A percentile compares a stretch with the other conserved stretches of the same genome.
Evolutionary conservation across 2,329 filamentous ascomycete genomes (phyloP).

Genomic region (Ophiostoma quercus): DNA sequence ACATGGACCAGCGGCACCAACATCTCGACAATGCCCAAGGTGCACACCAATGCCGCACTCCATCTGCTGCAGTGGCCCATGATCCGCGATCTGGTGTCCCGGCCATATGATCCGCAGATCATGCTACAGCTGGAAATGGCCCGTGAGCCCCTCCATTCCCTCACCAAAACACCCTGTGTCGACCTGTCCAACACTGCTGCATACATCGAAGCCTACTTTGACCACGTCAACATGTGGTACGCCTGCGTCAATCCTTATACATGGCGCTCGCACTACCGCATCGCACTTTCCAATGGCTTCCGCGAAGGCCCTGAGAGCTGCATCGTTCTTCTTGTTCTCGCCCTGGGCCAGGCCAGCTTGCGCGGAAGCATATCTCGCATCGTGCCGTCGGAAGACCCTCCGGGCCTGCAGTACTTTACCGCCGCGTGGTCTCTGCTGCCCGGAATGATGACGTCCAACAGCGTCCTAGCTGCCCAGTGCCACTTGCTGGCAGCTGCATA

Average conservation of each 20-base stretch:
- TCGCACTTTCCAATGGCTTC: slow-evolving; percentile 69
- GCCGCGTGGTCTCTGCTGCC: slow-evolving; percentile 74
- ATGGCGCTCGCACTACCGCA: slow-evolving; percentile 70
- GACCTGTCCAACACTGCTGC: slow-evolving; percentile 68
- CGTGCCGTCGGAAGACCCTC: slow-evolving; percentile 62
- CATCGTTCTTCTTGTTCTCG: slow-evolving; percentile 71
- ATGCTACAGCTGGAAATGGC: slow-evolving; percentile 76
- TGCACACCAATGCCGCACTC: slow-evolving; percentile 73
- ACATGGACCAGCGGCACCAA: slow-evolving; percentile 63
- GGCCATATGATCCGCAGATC: slow-evolving; percentile 75
- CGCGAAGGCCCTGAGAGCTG: slow-evolving; percentile 76
- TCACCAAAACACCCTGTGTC: slow-evolving; percentile 60
- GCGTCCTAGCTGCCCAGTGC: slow-evolving; percentile 71
- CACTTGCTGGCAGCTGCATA: slow-evolving; percentile 77
- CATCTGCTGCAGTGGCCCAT: slow-evolving; percentile 76
- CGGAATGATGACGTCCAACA: slow-evolving; percentile 73
- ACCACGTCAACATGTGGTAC: slow-evolving; percentile 78
- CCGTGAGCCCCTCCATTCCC: slow-evolving; percentile 64
- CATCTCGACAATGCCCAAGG: slow-evolving; percentile 81
- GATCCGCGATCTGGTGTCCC: slow-evolving; percentile 70
- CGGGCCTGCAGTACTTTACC: slow-evolving; percentile 73
- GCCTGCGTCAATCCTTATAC: slow-evolving; percentile 78
- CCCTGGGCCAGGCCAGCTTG: slow-evolving; percentile 70
- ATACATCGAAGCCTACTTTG: slow-evolving; percentile 76
- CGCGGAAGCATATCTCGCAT: slow-evolving; percentile 71